Conservation (phyloP, 139 green algal species). For the Marvania coccoides region DNA sequence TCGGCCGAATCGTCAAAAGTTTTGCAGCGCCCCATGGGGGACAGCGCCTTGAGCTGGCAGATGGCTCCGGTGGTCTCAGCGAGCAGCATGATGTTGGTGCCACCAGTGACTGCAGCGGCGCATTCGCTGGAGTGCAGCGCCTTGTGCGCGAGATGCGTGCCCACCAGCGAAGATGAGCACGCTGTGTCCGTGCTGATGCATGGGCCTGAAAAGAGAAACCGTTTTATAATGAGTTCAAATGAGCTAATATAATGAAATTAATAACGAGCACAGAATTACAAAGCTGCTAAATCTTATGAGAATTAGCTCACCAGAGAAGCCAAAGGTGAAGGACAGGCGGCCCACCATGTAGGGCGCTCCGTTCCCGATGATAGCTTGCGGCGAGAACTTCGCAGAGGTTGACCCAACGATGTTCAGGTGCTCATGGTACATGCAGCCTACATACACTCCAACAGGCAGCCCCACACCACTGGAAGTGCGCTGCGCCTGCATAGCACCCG, state of each 20-base stretch:
- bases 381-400: background rate
- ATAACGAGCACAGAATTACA: constrained; percentile 44
- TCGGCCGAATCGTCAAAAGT: constrained; percentile 47
- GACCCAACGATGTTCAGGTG: constrained; percentile 11
- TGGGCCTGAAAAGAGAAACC: constrained; percentile 17
- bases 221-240: background rate
- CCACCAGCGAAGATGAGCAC: constrained; percentile 49
- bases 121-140: constrained; percentile 10
- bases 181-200: constrained; percentile 49
- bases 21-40: constrained; percentile 39
- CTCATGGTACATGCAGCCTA: constrained; percentile 49
- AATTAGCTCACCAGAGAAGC: constrained; percentile 43
- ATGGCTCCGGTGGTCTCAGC: constrained; percentile 15
- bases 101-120: constrained; percentile 10
- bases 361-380: constrained; percentile 27
- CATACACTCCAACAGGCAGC: constrained; percentile 22
- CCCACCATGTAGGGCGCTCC: constrained; percentile 32
- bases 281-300: constrained; percentile 19
- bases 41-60: constrained; percentile 39
- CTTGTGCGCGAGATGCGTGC: constrained; percentile 20
- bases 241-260: background rate
- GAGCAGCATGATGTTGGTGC: constrained; percentile 32
- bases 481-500: background rate
- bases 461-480: background rate
- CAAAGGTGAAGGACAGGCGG: constrained; percentile 50